Percentiles rank a stretch among this genome's conserved stretches.
These are phyloP conservation scores for Adansonia grandidieri DNA, from an alignment of 441 rosid species.

Conservation along the genomic window DNA sequence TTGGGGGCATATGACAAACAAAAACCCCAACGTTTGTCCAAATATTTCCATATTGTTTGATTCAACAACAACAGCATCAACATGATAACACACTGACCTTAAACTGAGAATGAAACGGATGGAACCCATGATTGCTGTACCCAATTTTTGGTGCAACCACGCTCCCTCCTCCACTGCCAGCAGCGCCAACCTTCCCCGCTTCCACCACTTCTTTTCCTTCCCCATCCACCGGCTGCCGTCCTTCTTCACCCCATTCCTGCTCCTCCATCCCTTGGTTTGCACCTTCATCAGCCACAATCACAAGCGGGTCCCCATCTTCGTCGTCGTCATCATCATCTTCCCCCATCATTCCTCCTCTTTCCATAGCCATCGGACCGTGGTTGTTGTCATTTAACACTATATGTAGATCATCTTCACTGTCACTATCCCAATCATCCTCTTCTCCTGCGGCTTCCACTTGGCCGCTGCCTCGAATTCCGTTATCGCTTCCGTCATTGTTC, in stretches of 20 bases:
- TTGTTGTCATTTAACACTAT: constrained; percentile 83
- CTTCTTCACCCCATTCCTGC: constrained; percentile 74
- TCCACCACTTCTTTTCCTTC: constrained; percentile 70
- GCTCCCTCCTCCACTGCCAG: constrained; percentile 50
- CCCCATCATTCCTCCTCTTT: constrained; percentile 51
- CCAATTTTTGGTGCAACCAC: constrained; percentile 65
- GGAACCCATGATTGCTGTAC: constrained; percentile 85
- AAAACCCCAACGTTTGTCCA: constrained; percentile 37
- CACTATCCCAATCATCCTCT: constrained; percentile 75
- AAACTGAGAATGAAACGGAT: constrained; percentile 97
- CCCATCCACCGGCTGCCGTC: constrained; percentile 47
- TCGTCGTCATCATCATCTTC: constrained; percentile 62
- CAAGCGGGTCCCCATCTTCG: constrained; percentile 81
- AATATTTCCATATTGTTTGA: constrained; percentile 30
- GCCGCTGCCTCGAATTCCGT: constrained; percentile 24
- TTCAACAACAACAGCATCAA: constrained; percentile 36
- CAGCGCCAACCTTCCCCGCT: constrained; percentile 46
- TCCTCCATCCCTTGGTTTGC: constrained; percentile 63
- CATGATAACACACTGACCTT: constrained; percentile 83
- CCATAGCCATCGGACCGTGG: constrained; percentile 60
- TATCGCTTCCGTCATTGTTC: background rate
- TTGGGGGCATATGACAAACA: constrained; percentile 29
- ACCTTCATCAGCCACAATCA: constrained; percentile 75
- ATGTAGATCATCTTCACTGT: constrained; percentile 97
- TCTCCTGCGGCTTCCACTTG: constrained; percentile 41